Base-by-base conservation (phyloP, 352 stramenopile genomes). In the Bremia lactucae region DNA sequence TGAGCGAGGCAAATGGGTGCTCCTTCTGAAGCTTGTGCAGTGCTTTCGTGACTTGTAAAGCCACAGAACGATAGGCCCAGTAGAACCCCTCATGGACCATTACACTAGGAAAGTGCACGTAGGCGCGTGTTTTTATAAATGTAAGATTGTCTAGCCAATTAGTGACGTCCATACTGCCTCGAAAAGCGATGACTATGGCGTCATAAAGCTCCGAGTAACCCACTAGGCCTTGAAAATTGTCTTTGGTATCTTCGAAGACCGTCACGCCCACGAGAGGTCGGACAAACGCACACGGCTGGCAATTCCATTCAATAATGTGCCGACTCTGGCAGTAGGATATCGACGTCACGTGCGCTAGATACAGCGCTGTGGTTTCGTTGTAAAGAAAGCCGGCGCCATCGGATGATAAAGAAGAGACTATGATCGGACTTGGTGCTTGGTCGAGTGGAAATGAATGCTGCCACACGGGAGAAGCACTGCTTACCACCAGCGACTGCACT, bases 91-190 rank as follows among this genome's bases (percentile, higher is more conserved):
- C 35, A 55, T 92, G 80, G 19, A 92, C 75, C 19, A 55, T 42
- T 2, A 83, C 80, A 8, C 60, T 44, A 1, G 77, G 80, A 37
- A 71, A 83, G n/a, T 73, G 16, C 2, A 34, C 24, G 52, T 88
- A 92, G 22, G 68, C 68, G 6, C 64, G 62, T 49, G 59, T 74
- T 57, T 92, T 87, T 42, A 84, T 47, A 36, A 90, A 87, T 8
- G 77, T 85, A 45, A 92, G 64, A 45, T 92, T 90, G 49, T 89
- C 71, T 46, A 92, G 61, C 80, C 80, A 92, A 46, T 92, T 92
- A 6, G 39, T 60, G 25, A 90, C 43, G 59, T 92, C 73, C 62
- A 88, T 90, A 38, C 72, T 87, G 18, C 80, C 80, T 24, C 80
- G 77, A 36, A 88, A 92, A 10, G 76, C 74, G n/a, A 92, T 45